These are phyloP conservation scores for Nothophaeocryptopus gaeumannii DNA, from an alignment of 2,329 filamentous ascomycete species.

Conservation along the genomic window DNA sequence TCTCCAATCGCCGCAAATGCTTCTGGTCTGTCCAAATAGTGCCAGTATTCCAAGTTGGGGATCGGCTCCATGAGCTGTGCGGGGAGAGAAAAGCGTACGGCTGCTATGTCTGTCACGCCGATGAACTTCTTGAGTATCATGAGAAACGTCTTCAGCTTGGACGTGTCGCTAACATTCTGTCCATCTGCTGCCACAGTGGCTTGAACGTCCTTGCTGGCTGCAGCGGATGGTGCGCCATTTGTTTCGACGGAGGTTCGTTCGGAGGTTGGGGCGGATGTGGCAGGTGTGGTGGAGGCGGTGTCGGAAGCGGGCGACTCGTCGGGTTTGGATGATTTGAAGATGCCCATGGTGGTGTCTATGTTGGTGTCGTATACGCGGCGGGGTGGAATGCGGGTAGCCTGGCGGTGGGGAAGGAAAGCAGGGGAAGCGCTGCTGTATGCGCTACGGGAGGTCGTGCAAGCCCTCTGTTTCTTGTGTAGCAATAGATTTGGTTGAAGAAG, in stretches of 20 bases:
- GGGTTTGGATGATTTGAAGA: slow-evolving; percentile 2
- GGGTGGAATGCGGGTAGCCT: neutral
- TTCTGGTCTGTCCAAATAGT: slow-evolving; percentile 92
- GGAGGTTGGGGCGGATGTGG: slow-evolving; percentile 8
- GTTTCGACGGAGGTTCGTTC: slow-evolving; percentile 10
- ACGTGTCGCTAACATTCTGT: slow-evolving; percentile 68
- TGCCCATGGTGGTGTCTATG: slow-evolving; percentile 9
- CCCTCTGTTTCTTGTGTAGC: no score
- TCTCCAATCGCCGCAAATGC: slow-evolving; percentile 83
- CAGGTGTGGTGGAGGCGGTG: slow-evolving; percentile 6
- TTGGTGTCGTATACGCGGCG: neutral
- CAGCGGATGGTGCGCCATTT: neutral
- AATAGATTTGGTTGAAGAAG: no score
- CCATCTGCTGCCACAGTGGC: slow-evolving; percentile 25
- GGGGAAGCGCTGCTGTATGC: neutral
- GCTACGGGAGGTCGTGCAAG: neutral
- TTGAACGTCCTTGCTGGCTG: neutral
- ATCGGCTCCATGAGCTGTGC: slow-evolving; percentile 94
- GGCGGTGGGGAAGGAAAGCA: neutral
- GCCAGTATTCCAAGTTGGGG: slow-evolving; percentile 98
- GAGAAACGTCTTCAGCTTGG: slow-evolving; percentile 85
- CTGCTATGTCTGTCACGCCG: slow-evolving; percentile 90
- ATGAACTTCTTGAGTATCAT: slow-evolving; percentile 90
- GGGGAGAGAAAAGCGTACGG: slow-evolving; percentile 92
- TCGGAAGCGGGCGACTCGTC: neutral